Base-by-base conservation (phyloP, 805 yeast genomes). In the Sungouiozyma ichnusensis region DNA sequence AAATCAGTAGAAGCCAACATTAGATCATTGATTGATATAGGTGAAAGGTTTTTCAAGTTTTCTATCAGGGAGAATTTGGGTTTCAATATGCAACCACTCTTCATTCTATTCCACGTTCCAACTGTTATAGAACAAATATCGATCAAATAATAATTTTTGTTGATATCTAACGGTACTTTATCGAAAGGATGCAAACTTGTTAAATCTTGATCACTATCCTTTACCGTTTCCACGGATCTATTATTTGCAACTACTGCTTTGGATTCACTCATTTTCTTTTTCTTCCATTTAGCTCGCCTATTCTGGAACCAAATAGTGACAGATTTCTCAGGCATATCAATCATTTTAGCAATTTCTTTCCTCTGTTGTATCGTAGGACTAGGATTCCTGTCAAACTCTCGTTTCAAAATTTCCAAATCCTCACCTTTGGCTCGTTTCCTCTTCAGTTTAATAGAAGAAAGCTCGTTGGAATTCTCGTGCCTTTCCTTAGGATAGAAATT, bases 221-320 rank as follows among this genome's bases (percentile, higher is more conserved):
- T 3, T 11, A 2, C n/a, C 18, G 34, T 33, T 7, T 36, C 39
- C n/a, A 14, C 17, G 4, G 20, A 33, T 3, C 17, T 32, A 16
- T 39, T 45, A 13, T 15, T 34, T 5, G 38, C 43, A 33, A 19
- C 36, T 18, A 15, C 34, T 15, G 27, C 33, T 16, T 36, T 16
- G 14, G 29, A 5, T 11, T 36, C 40, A 17, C 33, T 37, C 19
- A 41, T 18, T 16, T 33, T 36, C 20, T 45, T 43, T 60, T 82
- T 82, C 53, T 87, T 70, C 36, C 77, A 71, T 57, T 83, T 84
- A 16, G 92, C 92, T 48, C 97, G 66, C 52, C 88, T 68, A 58
- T 86, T 86, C 60, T 87, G 97, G 55, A 85, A 87, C 96, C 96
- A 87, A 35, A 87, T 87, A 42, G 95, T 71, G 2, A 87, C 95